Evolutionary conservation across 768 basidiomycete genomes (phyloP), one percentile per base, ranked within the genome.

Genomic region (Clathrus columnatus): DNA sequence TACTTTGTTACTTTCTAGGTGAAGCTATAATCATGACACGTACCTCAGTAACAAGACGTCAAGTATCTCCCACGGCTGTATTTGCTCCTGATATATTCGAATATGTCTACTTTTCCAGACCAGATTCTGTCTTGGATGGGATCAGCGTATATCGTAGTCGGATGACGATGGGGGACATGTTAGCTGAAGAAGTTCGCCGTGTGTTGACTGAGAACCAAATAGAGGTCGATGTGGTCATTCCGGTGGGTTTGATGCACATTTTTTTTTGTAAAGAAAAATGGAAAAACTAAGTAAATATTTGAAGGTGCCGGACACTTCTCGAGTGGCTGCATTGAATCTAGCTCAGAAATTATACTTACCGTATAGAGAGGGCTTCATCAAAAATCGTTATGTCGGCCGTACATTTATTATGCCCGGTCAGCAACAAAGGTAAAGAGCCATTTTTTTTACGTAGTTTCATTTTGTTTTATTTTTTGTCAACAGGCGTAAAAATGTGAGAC

Each of bases 391-490:
- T 70, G 92, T 98, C 28, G 96, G 94, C 2, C 75, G 96, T 61
- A 99, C 96, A 0, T 99, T 99, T 68, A 98, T 99, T 71, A 99
- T 99, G 96, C 95, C 96, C 7, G 96, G 95, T 21, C 96, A 99
- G 67, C 87, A 91, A 68, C 87, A 91, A 84, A 82, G 93, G 90
- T 82, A 48, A 57, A 59, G 64, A 41, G 59, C 56, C 45, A 10
- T 3, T n/a, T n/a, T n/a, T n/a, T n/a, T 2, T 14, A n/a, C 41
- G 21, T 56, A 23, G n/a, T 11, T 42, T 1, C 24, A 21, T 26
- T 17, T 14, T 53, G 44, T 49, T n/a, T 5, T 45, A 29, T 11
- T 26, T 46, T 24, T 27, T 21, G 51, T 50, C 18, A 50, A 48
- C 62, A 92, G 92, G 69, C 82, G 78, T 62, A 96, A 94, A 77